Conservation (phyloP, 345 rosid genomes). For the Linum usitatissimum region DNA sequence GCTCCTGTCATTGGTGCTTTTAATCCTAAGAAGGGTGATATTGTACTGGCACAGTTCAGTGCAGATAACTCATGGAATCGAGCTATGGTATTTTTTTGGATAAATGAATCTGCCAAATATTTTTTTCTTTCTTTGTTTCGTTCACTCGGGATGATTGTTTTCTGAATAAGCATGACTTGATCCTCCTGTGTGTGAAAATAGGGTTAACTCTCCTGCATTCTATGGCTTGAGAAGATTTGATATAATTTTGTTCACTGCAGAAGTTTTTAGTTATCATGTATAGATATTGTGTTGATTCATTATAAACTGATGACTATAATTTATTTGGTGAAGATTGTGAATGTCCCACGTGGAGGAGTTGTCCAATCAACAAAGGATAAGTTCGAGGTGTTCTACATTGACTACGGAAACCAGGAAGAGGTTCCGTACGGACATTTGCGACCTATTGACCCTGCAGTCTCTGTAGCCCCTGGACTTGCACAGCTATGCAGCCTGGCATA, state of each 20-base stretch:
- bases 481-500: constrained; percentile 92
- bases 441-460: constrained; percentile 65
- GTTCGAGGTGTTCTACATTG: constrained; percentile 91
- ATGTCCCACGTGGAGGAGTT: constrained; percentile 55
- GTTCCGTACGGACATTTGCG: constrained; percentile 63
- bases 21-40: constrained; percentile 79
- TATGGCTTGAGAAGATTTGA: too few species aligned
- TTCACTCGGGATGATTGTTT: background rate
- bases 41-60: constrained; percentile 90
- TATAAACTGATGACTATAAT: background rate
- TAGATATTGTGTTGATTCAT: too few species aligned
- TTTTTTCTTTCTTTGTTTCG: background rate
- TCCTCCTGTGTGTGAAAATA: too few species aligned
- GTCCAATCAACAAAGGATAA: constrained; percentile 58
- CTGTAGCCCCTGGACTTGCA: constrained; percentile 70
- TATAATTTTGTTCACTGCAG: background rate
- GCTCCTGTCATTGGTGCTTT: constrained; percentile 80
- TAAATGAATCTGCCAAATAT: constrained; percentile 11
- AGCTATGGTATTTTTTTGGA: constrained; percentile 98
- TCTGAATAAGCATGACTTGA: background rate
- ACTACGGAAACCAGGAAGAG: constrained; percentile 88
- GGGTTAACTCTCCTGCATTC: too few species aligned
- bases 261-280: background rate
- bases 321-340: constrained; percentile 50
- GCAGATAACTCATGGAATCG: constrained; percentile 97